These are phyloP conservation scores for Copromyces sp. DNA, from an alignment of 495 filamentous ascomycete species.

Conservation along the genomic window DNA sequence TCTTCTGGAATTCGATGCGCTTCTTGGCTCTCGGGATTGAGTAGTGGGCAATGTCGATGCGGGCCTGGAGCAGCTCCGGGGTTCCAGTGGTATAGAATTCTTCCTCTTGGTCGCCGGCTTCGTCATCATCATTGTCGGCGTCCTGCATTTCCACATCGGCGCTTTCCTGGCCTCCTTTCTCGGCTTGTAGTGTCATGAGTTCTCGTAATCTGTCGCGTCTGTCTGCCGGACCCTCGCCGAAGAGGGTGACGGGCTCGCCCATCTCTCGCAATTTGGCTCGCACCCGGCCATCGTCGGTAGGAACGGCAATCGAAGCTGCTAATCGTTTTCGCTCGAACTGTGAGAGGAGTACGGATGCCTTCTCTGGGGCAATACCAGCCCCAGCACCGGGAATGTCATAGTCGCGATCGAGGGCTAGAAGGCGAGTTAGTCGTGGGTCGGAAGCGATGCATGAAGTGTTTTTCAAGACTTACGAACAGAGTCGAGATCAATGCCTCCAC, in stretches of 20 bases:
- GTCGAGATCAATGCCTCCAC: conserved; percentile 67
- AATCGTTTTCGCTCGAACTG: conserved; percentile 85
- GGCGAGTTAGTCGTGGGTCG: conserved; percentile 1
- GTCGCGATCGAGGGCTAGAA: conserved; percentile 68
- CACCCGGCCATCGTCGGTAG: conserved; percentile 87
- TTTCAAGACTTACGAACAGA: conserved; percentile 57
- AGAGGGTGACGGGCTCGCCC: conserved; percentile 86
- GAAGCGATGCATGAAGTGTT: not conserved
- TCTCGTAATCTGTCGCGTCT: conserved; percentile 79
- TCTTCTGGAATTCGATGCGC: conserved; percentile 63
- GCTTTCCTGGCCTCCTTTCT: conserved; percentile 42
- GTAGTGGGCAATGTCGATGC: conserved; percentile 73
- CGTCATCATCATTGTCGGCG: conserved; percentile 52
- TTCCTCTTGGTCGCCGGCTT: conserved; percentile 68
- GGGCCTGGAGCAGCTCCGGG: conserved; percentile 61
- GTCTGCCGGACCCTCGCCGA: conserved; percentile 83
- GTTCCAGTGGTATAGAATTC: conserved; percentile 90
- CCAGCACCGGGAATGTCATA: conserved; percentile 65
- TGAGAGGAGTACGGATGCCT: conserved; percentile 76
- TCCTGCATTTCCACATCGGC: conserved; percentile 56
- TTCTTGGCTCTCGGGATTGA: conserved; percentile 74
- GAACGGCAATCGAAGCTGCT: conserved; percentile 85
- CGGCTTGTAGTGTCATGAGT: conserved; percentile 63
- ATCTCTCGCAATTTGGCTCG: conserved; percentile 70
- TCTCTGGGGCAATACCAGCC: conserved; percentile 73